Evolutionary conservation across 495 filamentous ascomycete species (phyloP), one percentile per base, ranked within the genome.

Genomic region (Trichodelitschia bisporula): DNA sequence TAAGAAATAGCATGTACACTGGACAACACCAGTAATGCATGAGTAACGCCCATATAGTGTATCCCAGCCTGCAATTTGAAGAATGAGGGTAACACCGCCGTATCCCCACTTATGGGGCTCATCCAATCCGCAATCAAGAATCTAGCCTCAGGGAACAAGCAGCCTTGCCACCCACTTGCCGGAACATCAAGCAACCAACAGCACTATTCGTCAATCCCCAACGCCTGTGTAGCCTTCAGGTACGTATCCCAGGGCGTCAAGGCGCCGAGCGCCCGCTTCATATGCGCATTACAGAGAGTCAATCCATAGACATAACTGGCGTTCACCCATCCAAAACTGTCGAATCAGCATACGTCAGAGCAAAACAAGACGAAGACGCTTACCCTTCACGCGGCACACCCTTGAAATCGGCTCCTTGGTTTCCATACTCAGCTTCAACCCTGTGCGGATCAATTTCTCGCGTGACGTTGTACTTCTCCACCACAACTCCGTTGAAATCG

Each of bases 321-420:
- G 43, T 97, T 97, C 42, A 92, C 89, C 86, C 86, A 97, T 14
- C 84, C 86, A 44, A 97, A 97, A 23, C 86, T 97, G 39, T n/a
- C 15, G 38, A 17, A 40, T 15, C n/a, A n/a, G n/a, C n/a, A n/a
- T n/a, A n/a, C n/a, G 16, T 35, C 37, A 56, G 44, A 56, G 50
- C 30, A 20, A 15, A 15, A 11, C 13, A 4, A 21, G 13, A 16
- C 33, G 1, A 29, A 31, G 19, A 20, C 30, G 44, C 37, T 62
- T 59, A 93, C 86, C 86, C 86, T 66, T 95, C 89, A 38, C 72
- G 75, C 8, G 82, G 75, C 33, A 84, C 84, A 18, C 83, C 83
- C 50, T 80, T 84, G 60, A 97, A 91, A 41, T 90, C 76, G 14
- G 69, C 49, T 1, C 86, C 86, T 47, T 97, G 86, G 45, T 97